Evolutionary conservation across 345 rosid genomes (phyloP).

Genomic region (Salix dunnii): DNA sequence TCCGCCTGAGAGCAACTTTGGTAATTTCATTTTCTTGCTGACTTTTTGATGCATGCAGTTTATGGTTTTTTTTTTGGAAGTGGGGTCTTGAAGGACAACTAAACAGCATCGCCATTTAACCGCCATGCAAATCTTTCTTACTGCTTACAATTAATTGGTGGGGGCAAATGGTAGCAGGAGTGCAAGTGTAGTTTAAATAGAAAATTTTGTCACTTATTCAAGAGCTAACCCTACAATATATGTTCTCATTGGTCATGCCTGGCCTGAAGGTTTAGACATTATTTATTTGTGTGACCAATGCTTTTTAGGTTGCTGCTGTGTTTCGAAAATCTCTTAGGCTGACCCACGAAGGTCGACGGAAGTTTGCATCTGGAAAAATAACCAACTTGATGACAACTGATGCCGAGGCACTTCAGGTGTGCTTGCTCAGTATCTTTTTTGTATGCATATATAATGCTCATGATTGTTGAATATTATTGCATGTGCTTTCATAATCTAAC

Average conservation of each 20-base stretch:
- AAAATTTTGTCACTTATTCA: no score
- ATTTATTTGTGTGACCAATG: constrained; percentile 1
- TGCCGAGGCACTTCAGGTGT: constrained; percentile 93
- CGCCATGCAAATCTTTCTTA: no score
- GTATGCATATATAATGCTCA: not conserved
- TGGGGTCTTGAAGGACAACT: no score
- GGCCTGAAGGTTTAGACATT: not conserved
- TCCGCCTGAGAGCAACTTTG: constrained; percentile 83
- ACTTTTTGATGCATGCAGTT: not conserved
- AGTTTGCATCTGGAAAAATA: constrained; percentile 86
- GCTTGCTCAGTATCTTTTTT: constrained; percentile 10
- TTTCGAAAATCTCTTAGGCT: constrained; percentile 90
- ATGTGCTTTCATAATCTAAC: not conserved
- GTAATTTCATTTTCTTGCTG: constrained; percentile 41
- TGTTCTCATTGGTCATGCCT: not conserved
- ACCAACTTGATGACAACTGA: constrained; percentile 99
- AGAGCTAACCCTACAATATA: no score
- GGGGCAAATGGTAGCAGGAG: not conserved
- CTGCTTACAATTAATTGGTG: no score
- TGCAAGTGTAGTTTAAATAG: no score
- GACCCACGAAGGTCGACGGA: constrained; percentile 82
- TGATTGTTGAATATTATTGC: not conserved
- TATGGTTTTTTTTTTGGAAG: no score
- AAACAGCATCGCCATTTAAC: no score
- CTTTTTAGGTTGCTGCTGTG: constrained; percentile 86